Base-by-base conservation (phyloP, 805 yeast genomes). In the Saccharomycopsis sp. region DNA sequence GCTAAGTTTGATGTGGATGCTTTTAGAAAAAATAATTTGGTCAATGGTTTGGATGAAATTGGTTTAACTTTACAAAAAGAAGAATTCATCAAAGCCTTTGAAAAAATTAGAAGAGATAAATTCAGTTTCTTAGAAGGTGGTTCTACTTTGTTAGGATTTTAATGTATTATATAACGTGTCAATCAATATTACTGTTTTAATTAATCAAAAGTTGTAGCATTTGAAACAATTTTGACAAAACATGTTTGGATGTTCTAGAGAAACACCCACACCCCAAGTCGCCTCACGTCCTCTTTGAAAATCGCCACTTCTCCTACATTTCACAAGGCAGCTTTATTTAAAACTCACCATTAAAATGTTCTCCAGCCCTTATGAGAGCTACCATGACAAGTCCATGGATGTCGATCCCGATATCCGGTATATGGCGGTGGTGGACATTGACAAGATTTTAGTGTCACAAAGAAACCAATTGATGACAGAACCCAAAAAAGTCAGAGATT, bases 51-150 rank as follows among this genome's bases (percentile, higher is more conserved):
- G 47, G 98, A 92, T 60, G 98, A 92, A 59, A 92, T 92, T 62
- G 96, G 96, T 32, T 73, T 92, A 55, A 92, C 98, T 38, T 66
- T 92, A 53, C 89, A 87, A 62, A 86, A 87, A 64, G 96, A 85
- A 63, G 74, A 74, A 40, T 76, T 53, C 60, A 92, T 92, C 52
- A 43, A 59, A 39, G 69, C 75, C 52, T 92, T 76, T 55, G 98
- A 92, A 67, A 73, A 64, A 18, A 62, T 64, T 49, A 83, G 98
- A 72, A 77, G 72, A 57, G 77, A 70, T 39, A 77, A 68, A 58
- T 92, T 83, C 60, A 85, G 96, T 8, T 92, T 94, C 76, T 74
- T 88, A 58, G 96, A 88, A 67, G 87, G 92, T 49, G 95, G 95
- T 33, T 73, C 89, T 19, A 70, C 70, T 47, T 64, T 79, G 45